Base-by-base conservation (phyloP, 257 asterid species). In the Coffea canephora region DNA sequence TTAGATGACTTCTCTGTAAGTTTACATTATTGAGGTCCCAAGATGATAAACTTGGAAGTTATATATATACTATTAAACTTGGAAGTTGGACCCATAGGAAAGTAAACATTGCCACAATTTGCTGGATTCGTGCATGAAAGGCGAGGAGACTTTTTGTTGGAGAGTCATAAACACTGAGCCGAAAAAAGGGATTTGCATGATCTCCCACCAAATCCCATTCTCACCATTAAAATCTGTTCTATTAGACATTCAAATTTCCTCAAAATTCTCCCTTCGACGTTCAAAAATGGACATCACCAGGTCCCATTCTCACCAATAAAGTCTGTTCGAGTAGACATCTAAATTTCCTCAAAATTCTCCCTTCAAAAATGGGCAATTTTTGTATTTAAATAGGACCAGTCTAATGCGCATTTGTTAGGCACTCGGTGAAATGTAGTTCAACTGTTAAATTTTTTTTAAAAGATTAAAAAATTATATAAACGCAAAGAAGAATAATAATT, bases 121-220 rank as follows among this genome's bases (percentile, higher is more conserved):
- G 52, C 61, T 59, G 41, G 1, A 71, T 77, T 77, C 43, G 36
- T 73, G 78, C 74, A 66, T 34, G 55, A 15, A 76, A 64, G n/a
- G 16, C 18, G 36, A 45, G 59, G 62, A 36, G 69, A 65, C 77
- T n/a, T n/a, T 81, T 31, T 31, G 31, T 84, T 69, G 67, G 73
- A 69, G 73, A 55, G 74, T 77, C 45, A 57, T 74, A 25, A 74
- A 23, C 65, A 81, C 81, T 55, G 76, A 57, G 81, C 31, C 27
- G 49, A 52, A 65, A 65, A 36, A 71, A 41, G 83, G 80, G 86
- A 70, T 77, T 50, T 77, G 82, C 81, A 54, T 72, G 72, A 75
- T 83, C 80, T 81, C 34, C 80, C 45, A 25, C 49, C 81, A 13
- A 54, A 77, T 73, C 82, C 43, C 77, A 4, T 65, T 57, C 34